phyloP scores from a whole-genome alignment of 305 asterid species.

The Fraxinus ornus region DNA sequence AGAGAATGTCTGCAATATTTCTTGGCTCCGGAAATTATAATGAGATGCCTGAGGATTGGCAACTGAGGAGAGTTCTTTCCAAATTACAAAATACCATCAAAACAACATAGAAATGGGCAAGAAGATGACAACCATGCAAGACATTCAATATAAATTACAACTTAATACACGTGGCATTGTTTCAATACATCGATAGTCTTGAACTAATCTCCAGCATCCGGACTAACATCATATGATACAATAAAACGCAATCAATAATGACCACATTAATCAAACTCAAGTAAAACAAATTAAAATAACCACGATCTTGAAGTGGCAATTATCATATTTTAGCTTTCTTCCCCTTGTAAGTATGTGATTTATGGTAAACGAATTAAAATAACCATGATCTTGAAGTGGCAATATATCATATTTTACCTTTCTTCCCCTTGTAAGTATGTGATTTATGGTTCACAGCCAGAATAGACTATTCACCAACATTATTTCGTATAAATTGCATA shows the following conservation, averaged over 20 bases:
- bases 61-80: constrained; percentile 28
- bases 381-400: not conserved
- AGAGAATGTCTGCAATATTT: constrained; percentile 16
- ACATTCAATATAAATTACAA: not conserved
- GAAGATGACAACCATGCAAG: not conserved
- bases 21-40: constrained; percentile 17
- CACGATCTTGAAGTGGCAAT: not conserved
- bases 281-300: not conserved
- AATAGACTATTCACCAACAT: not conserved
- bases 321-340: not conserved
- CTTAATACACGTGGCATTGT: not conserved
- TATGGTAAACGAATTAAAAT: not conserved
- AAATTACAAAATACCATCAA: not conserved
- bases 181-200: not conserved
- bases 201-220: not conserved
- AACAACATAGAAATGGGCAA: not conserved
- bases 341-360: not conserved
- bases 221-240: not conserved
- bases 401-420: not conserved
- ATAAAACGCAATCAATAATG: not conserved
- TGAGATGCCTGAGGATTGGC: constrained; percentile 38
- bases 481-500: not conserved
- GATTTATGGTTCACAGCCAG: not conserved
- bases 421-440: not conserved
- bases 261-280: not conserved